phyloP scores from a whole-genome alignment of 2,329 filamentous ascomycete species.

The Fusarium pilosicola region DNA sequence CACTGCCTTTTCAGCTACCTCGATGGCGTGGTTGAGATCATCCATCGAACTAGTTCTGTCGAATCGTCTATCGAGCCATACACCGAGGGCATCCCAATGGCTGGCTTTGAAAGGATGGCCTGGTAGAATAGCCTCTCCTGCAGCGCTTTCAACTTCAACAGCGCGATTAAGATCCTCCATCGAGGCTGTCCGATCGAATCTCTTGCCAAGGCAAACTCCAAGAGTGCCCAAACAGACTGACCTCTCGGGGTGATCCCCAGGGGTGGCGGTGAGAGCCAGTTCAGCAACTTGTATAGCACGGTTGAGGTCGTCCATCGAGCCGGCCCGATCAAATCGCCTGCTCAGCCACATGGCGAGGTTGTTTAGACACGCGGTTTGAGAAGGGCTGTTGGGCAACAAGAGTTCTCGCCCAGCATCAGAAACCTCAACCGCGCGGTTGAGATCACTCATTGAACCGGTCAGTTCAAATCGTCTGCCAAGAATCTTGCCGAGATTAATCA shows the following conservation, averaged over 20 bases:
- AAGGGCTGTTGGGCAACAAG: neutral
- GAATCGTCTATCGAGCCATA: neutral
- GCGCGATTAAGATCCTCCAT: neutral
- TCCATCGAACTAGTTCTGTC: neutral
- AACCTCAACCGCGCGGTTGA: fast-evolving
- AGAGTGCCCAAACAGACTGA: neutral
- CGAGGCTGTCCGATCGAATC: neutral
- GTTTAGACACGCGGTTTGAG: neutral
- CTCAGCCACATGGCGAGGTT: neutral
- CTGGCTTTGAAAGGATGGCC: neutral
- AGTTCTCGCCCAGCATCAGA: neutral
- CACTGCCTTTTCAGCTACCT: neutral
- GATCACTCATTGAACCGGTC: neutral
- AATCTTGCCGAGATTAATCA: neutral
- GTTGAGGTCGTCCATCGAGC: neutral
- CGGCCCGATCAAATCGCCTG: neutral
- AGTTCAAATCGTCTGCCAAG: neutral
- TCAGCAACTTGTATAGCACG: neutral
- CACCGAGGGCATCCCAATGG: neutral
- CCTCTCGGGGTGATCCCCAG: neutral
- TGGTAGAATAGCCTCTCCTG: neutral
- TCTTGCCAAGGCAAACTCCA: neutral
- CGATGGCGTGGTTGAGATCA: neutral
- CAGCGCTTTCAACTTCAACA: neutral
- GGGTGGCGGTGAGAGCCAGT: neutral